A percentile compares a stretch with the other conserved stretches of the same genome.
Conservation (phyloP, 2,329 filamentous ascomycete genomes). For the Diaporthe amygdali region DNA sequence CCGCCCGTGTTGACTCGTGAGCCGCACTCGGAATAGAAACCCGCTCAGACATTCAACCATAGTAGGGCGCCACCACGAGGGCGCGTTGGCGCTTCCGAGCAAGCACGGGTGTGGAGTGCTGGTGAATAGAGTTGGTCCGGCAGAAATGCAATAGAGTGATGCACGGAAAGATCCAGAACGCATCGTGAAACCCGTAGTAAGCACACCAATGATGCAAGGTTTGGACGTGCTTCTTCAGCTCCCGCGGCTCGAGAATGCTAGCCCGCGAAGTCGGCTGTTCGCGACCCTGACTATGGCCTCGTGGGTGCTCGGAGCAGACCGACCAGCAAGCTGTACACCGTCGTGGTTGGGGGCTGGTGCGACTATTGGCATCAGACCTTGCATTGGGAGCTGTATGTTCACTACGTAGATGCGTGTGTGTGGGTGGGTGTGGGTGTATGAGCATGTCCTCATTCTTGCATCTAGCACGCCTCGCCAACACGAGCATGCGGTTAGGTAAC, state of each 20-base stretch:
- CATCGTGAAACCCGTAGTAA: slow-evolving; percentile 6
- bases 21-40: neutral
- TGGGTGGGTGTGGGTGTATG: neutral
- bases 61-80: neutral
- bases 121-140: neutral
- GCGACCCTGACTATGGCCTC: neutral
- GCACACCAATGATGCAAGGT: neutral
- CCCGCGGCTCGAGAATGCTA: neutral
- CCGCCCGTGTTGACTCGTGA: neutral
- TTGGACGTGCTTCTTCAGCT: slow-evolving; percentile 1
- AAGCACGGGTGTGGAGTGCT: neutral
- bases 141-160: neutral
- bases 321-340: neutral
- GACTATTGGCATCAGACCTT: neutral
- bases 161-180: slow-evolving; percentile 14
- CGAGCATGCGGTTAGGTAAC: slow-evolving; percentile 2
- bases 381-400: neutral
- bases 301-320: neutral
- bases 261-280: neutral
- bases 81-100: neutral
- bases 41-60: neutral
- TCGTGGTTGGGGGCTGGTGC: neutral
- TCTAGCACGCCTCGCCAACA: neutral
- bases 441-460: neutral
- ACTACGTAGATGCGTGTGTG: too few species aligned